phyloP scores from a whole-genome alignment of 2,329 filamentous ascomycete genomes.

The Fusarium camptoceras region DNA sequence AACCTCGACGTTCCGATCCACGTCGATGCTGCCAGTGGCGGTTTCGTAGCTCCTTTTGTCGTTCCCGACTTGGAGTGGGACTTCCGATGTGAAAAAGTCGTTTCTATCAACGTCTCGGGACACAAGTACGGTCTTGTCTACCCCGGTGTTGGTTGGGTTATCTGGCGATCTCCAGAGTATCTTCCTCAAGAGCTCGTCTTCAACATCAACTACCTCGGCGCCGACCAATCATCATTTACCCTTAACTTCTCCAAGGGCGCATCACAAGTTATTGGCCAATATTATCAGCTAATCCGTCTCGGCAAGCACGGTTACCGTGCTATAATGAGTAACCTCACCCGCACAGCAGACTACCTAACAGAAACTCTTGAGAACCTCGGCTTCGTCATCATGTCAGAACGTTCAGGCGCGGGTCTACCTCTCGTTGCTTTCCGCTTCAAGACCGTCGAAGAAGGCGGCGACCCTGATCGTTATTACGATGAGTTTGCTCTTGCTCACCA shows the following conservation, averaged over 20 bases:
- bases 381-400: slow-evolving; percentile 90
- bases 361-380: slow-evolving; percentile 77
- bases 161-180: slow-evolving; percentile 87
- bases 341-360: slow-evolving; percentile 88
- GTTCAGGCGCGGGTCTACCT: slow-evolving; percentile 80
- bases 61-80: slow-evolving; percentile 89
- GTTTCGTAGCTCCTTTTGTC: slow-evolving; percentile 93
- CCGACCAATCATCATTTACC: slow-evolving; percentile 94
- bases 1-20: slow-evolving; percentile 87
- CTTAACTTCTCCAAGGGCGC: slow-evolving; percentile 98
- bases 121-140: slow-evolving; percentile 87
- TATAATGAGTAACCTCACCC: slow-evolving; percentile 95
- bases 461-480: slow-evolving; percentile 72
- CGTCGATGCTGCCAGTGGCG: slow-evolving; percentile 91
- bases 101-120: slow-evolving; percentile 93
- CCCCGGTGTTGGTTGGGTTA: slow-evolving; percentile 92
- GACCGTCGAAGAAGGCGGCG: slow-evolving; percentile 60
- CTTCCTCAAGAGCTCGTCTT: slow-evolving; percentile 94
- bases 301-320: slow-evolving; percentile 91
- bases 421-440: slow-evolving; percentile 88
- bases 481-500: slow-evolving; percentile 87
- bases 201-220: slow-evolving; percentile 99
- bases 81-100: slow-evolving; percentile 87
- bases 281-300: slow-evolving; percentile 95
- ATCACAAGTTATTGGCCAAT: slow-evolving; percentile 94